A percentile compares a stretch with the other conserved stretches of the same genome.
Evolutionary conservation across 2,329 filamentous ascomycete species (phyloP).

Genomic region (Akanthomyces lecanii): DNA sequence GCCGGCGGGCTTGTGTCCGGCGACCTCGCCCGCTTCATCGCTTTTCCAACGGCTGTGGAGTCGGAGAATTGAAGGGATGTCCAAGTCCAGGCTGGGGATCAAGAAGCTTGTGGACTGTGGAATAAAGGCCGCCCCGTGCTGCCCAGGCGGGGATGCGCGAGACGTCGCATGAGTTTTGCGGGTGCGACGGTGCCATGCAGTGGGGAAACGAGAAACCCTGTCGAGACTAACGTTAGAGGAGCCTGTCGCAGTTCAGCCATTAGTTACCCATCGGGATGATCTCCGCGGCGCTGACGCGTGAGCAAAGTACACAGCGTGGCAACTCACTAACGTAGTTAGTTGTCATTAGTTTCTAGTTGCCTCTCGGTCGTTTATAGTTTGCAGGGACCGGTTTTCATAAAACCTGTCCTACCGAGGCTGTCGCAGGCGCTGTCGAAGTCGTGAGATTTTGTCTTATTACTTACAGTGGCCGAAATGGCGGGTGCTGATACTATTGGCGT

Average conservation of each 20-base stretch:
- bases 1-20: constrained; percentile 20
- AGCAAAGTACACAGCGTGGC: not conserved
- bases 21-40: constrained; percentile 24
- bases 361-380: too few species aligned
- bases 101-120: constrained; percentile 4
- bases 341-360: too few species aligned
- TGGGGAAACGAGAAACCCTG: constrained; percentile 6
- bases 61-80: constrained; percentile 15
- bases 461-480: not conserved
- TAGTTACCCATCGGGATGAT: constrained; percentile 7
- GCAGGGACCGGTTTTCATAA: not conserved
- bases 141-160: not conserved
- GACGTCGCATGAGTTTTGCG: constrained; percentile 5
- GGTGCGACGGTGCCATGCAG: not conserved
- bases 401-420: not conserved
- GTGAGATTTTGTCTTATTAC: not conserved
- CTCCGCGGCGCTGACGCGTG: not conserved
- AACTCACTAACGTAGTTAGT: not conserved
- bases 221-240: not conserved
- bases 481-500: not conserved
- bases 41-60: constrained; percentile 13
- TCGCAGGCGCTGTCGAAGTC: not conserved
- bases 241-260: not conserved
- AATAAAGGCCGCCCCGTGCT: constrained; percentile 12
- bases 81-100: constrained; percentile 31